Base-by-base conservation (phyloP, 306 rosid genomes). In the Luffa acutangula region DNA sequence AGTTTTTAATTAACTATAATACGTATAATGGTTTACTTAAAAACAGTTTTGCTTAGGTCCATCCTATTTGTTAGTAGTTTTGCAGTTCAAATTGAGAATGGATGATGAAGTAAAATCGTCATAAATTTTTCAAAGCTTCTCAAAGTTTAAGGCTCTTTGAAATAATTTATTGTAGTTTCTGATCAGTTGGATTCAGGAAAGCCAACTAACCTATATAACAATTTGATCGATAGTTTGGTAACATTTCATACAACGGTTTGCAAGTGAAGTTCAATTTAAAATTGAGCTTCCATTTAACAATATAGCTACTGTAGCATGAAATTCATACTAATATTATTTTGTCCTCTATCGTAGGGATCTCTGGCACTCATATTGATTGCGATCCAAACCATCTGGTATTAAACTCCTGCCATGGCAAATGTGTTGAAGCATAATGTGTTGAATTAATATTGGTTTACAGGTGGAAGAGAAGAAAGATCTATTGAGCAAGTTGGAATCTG, bases 401-500 rank as follows among this genome's bases (percentile, higher is more conserved):
- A 20, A 74, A 70, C 80, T 86, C 56, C 75, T 82, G 82, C 83
- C 81, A 9, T 80, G 45, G 78, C n/a, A 37, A 80, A 13, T 56
- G 12, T 76, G 84, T 70, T 81, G 79, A 79, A 66, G 77, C 52
- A 74, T 15, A 83, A 75, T 52, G 60, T 78, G 69, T 63, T 21
- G 81, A 65, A 82, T 77, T 79, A 80, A 70, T 81, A 82, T 85
- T 78, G 72, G 54, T 34, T 85, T 62, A 79, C 87, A 93, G 97
- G 98, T 80, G 77, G 86, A 88, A 34, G 79, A 85, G 75, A 88
- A 82, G 86, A 77, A 82, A 82, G 88, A 81, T 77, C 84, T 87
- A 59, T 79, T 66, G 80, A 82, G 58, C 65, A 78, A 84, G 87
- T 75, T 92, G 86, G 90, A 92, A 77, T 85, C 88, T 72, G 96